phyloP scores from a whole-genome alignment of 129 eudicot species.

The Apium graveolens region DNA sequence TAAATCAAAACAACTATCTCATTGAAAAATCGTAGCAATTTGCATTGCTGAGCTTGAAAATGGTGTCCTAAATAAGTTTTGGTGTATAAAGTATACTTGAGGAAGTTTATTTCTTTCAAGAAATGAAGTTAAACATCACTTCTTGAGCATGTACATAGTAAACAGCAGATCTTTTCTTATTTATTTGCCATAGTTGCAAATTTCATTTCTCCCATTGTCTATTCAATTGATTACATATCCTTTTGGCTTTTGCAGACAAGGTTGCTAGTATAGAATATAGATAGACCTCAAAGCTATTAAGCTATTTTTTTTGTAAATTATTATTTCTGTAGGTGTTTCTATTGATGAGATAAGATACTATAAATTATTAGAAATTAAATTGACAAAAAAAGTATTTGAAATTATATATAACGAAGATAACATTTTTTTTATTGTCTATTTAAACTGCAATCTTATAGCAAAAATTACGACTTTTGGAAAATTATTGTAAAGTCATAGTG shows the following conservation, averaged over 20 bases:
- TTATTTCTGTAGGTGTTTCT: not conserved
- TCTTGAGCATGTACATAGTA: constrained; percentile 1
- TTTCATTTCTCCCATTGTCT: not conserved
- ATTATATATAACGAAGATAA: not conserved
- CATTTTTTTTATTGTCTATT: not conserved
- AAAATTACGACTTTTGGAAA: no score
- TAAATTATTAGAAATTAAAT: not conserved
- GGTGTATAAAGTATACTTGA: not conserved
- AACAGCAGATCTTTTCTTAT: not conserved
- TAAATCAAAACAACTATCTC: not conserved
- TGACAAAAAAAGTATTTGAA: not conserved
- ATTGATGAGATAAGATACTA: not conserved
- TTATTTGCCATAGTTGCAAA: not conserved
- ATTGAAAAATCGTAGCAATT: not conserved
- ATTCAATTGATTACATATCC: not conserved
- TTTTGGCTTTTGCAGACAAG: not conserved
- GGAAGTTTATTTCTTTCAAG: not conserved
- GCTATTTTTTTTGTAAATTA: not conserved
- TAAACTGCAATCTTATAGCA: no score
- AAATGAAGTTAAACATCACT: not conserved
- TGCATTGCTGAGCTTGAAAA: not conserved
- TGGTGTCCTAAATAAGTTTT: not conserved
- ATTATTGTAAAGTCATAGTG: not conserved
- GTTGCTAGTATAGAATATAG: not conserved
- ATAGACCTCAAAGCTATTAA: not conserved